Evolutionary conservation across 164 flowering plant genomes (phyloP).

Genomic region (Akebia trifoliata): DNA sequence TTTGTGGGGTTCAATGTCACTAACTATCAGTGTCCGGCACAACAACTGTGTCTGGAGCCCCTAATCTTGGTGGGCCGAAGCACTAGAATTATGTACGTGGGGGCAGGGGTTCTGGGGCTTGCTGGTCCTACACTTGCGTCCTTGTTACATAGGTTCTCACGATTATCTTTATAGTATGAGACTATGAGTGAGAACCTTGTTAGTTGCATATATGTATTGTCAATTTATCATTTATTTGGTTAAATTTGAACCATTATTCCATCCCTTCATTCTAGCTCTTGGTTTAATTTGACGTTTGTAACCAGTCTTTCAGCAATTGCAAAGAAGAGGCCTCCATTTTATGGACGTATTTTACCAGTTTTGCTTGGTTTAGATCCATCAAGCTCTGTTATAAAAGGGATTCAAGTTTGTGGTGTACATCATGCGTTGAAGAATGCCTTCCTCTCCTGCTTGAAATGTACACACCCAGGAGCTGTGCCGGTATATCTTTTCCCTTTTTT

Average conservation of each 20-base stretch:
- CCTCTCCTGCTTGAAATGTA: constrained; percentile 69
- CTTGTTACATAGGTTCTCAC: too few relatives aligned
- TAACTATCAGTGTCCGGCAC: too few relatives aligned
- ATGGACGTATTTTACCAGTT: constrained; percentile 94
- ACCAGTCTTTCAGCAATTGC: constrained; percentile 85
- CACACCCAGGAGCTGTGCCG: constrained; percentile 90
- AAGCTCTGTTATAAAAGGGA: constrained; percentile 45
- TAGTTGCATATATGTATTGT: neutral
- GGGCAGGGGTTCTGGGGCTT: too few relatives aligned
- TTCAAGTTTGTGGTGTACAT: constrained; percentile 51
- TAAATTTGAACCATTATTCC: neutral
- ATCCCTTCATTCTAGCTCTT: neutral
- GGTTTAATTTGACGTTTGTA: constrained; percentile 10
- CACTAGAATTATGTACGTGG: too few relatives aligned
- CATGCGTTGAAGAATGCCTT: constrained; percentile 75
- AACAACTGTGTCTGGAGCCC: too few relatives aligned
- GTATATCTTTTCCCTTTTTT: constrained; percentile 32
- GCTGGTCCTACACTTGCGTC: too few relatives aligned
- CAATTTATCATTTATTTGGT: neutral
- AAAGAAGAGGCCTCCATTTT: constrained; percentile 82
- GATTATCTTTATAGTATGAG: too few relatives aligned
- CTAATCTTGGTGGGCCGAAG: too few relatives aligned
- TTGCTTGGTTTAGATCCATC: constrained; percentile 84
- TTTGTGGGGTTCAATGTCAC: too few relatives aligned
- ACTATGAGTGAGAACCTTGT: neutral